Conservation (phyloP, 768 basidiomycete species). For the Xerocomus brunneocitrinus region DNA sequence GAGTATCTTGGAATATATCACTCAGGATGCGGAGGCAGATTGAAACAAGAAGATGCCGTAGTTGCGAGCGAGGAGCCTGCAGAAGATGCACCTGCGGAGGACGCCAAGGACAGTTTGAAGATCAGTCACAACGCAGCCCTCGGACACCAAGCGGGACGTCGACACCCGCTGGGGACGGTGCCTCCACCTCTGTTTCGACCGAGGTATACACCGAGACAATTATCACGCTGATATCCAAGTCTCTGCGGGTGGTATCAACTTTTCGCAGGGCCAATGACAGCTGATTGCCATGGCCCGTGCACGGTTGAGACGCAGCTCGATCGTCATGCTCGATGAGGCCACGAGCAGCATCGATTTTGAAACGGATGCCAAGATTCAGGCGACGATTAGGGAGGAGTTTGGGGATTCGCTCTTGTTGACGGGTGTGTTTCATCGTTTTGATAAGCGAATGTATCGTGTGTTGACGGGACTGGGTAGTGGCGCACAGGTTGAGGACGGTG, state of each 20-base stretch:
- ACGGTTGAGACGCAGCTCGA: slow-evolving; percentile 60
- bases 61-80: no score
- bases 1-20: slow-evolving; percentile 60
- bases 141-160: slow-evolving; percentile 42
- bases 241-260: slow-evolving; percentile 83
- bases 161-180: slow-evolving; percentile 39
- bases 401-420: slow-evolving; percentile 67
- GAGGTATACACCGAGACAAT: slow-evolving; percentile 52
- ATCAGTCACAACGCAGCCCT: slow-evolving; percentile 48
- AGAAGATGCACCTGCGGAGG: not conserved
- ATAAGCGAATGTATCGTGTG: no score
- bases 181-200: slow-evolving; percentile 39
- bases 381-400: slow-evolving; percentile 84
- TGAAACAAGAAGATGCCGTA: no score
- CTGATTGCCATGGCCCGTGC: slow-evolving; percentile 84
- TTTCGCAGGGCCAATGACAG: slow-evolving; percentile 90
- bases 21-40: slow-evolving; percentile 45
- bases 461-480: slow-evolving; percentile 34
- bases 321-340: slow-evolving; percentile 80
- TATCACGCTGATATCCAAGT: slow-evolving; percentile 77
- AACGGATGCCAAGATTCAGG: slow-evolving; percentile 87
- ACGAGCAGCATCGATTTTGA: slow-evolving; percentile 85
- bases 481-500: slow-evolving; percentile 71
- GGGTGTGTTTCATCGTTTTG: slow-evolving; percentile 37
- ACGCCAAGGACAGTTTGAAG: slow-evolving; percentile 32